These are phyloP conservation scores for Fusarium longipes DNA, from an alignment of 2,329 filamentous ascomycete species.

Conservation along the genomic window DNA sequence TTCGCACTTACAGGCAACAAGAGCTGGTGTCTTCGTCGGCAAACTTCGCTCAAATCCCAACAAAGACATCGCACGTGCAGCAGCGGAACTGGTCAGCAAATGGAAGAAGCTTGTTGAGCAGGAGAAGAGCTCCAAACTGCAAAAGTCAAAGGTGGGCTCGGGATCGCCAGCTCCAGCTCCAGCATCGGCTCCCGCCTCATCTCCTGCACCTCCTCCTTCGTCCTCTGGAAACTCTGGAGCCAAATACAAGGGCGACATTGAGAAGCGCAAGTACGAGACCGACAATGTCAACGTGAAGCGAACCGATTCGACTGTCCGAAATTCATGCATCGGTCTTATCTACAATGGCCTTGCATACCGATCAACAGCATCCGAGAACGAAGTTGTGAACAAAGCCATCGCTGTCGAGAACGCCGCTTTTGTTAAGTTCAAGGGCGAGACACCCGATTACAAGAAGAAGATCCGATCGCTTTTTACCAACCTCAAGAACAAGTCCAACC, in stretches of 20 bases:
- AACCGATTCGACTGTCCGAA: constrained; percentile 78
- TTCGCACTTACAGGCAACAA: constrained; percentile 70
- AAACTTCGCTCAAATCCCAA: constrained; percentile 81
- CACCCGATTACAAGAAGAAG: constrained; percentile 83
- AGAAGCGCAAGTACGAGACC: constrained; percentile 84
- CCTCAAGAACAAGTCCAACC: constrained; percentile 91
- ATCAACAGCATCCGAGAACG: constrained; percentile 76
- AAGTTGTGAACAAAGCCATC: constrained; percentile 78
- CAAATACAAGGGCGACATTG: constrained; percentile 72
- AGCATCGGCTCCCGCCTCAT: constrained; percentile 65
- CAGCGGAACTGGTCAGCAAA: constrained; percentile 85
- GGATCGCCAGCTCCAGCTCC: constrained; percentile 57
- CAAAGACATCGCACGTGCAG: constrained; percentile 81
- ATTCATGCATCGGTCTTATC: constrained; percentile 88
- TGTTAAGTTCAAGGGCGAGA: constrained; percentile 75
- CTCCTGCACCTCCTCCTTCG: constrained; percentile 62
- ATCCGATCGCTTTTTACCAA: constrained; percentile 94
- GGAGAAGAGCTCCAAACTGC: constrained; percentile 64
- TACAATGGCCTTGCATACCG: constrained; percentile 87
- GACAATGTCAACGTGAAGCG: constrained; percentile 83
- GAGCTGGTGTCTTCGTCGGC: constrained; percentile 89
- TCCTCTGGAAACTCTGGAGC: constrained; percentile 54
- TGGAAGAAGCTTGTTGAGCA: constrained; percentile 84
- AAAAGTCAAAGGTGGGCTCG: constrained; percentile 54
- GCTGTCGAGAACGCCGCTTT: constrained; percentile 87